A percentile compares a stretch with the other conserved stretches of the same genome.
These are phyloP conservation scores for Phialocephala subalpina DNA, from an alignment of 2,329 filamentous ascomycete species.

Conservation along the genomic window DNA sequence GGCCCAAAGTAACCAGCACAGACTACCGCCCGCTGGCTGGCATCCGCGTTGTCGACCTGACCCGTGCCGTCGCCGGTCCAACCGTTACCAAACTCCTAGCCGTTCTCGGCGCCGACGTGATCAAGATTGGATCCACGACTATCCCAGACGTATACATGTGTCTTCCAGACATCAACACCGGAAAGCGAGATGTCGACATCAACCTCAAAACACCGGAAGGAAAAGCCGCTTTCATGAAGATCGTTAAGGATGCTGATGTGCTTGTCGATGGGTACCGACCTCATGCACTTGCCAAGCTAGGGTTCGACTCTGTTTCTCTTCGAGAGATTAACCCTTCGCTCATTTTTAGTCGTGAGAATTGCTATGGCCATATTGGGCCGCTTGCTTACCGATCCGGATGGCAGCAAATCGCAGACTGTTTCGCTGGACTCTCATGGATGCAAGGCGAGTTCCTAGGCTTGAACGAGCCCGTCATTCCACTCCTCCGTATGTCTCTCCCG, in stretches of 20 bases:
- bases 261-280: constrained; percentile 74
- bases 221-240: constrained; percentile 60
- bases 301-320: constrained; percentile 57
- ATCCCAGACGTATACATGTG: constrained; percentile 74
- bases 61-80: constrained; percentile 77
- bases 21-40: constrained; percentile 52
- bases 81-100: constrained; percentile 72
- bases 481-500: too few relatives aligned
- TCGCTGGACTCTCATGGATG: constrained; percentile 62
- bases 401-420: too few relatives aligned
- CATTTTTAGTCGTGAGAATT: constrained; percentile 30
- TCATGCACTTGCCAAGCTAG: constrained; percentile 66
- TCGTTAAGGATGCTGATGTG: constrained; percentile 69
- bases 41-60: constrained; percentile 76
- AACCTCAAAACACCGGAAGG: constrained; percentile 64
- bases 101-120: constrained; percentile 75
- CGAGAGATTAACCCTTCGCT: too few relatives aligned
- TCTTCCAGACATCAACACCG: constrained; percentile 74
- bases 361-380: constrained; percentile 55
- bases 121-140: constrained; percentile 72
- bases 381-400: too few relatives aligned
- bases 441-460: constrained; percentile 65
- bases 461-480: constrained; percentile 69
- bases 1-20: too few relatives aligned
- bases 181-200: constrained; percentile 70